A percentile compares a stretch with the other conserved stretches of the same genome.
Evolutionary conservation across 257 asterid genomes (phyloP).

Genomic region (Schizonepeta tenuifolia): DNA sequence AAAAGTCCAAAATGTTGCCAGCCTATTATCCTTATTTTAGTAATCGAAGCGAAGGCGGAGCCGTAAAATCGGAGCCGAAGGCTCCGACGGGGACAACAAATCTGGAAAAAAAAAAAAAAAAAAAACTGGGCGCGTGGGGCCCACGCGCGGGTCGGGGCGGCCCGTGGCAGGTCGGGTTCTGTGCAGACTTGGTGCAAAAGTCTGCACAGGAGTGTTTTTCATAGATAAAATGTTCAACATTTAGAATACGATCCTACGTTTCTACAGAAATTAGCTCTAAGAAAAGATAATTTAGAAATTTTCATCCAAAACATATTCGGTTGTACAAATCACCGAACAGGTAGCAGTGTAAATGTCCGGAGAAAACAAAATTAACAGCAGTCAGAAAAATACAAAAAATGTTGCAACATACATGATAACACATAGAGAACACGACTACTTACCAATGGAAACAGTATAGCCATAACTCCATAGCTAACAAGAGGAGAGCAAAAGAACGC

Average conservation of each 20-base stretch:
- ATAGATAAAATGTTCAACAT: too few relatives aligned
- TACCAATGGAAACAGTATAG: conserved; percentile 87
- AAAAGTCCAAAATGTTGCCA: too few relatives aligned
- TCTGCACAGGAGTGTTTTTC: too few relatives aligned
- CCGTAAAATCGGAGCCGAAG: too few relatives aligned
- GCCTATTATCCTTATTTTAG: too few relatives aligned
- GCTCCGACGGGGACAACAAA: too few relatives aligned
- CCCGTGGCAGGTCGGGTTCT: too few relatives aligned
- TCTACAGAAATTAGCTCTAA: not conserved
- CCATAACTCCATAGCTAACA: conserved; percentile 97
- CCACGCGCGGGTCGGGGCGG: too few relatives aligned
- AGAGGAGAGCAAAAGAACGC: conserved; percentile 78
- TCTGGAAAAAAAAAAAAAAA: too few relatives aligned
- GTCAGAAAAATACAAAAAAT: not conserved
- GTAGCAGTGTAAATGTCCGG: not conserved
- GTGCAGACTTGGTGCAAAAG: too few relatives aligned
- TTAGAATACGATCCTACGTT: not conserved
- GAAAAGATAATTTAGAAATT: not conserved
- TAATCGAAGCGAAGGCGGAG: too few relatives aligned
- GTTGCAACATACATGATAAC: not conserved
- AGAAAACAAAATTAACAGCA: not conserved
- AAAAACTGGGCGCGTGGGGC: too few relatives aligned
- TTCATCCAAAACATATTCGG: not conserved
- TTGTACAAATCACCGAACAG: not conserved
- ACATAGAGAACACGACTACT: conserved; percentile 10